Evolutionary conservation across 2,329 filamentous ascomycete genomes (phyloP).

Genomic region (Microdochium nivale): DNA sequence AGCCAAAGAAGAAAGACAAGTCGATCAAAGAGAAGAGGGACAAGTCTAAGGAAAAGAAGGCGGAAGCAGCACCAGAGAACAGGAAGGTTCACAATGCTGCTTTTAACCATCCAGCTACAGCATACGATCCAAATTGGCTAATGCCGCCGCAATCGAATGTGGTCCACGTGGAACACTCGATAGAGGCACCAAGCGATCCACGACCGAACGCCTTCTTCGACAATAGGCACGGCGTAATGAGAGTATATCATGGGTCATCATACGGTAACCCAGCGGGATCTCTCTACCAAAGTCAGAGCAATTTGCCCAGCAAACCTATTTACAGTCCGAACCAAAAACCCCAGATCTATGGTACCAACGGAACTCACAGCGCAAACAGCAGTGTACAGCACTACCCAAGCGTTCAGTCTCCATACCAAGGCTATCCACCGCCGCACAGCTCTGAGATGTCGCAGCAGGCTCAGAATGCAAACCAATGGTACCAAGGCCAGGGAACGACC

Average conservation of each 20-base stretch:
- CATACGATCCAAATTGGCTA: conserved; percentile 33
- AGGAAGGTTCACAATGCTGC: conserved; percentile 2
- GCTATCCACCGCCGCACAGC: not conserved
- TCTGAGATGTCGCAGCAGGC: not conserved
- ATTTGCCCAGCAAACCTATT: no score
- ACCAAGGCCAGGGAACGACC: conserved; percentile 10
- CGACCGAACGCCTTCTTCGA: conserved; percentile 53
- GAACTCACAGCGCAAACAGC: conserved; percentile 19
- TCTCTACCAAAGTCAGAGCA: conserved; percentile 32
- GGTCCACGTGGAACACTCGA: conserved; percentile 45
- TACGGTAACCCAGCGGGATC: conserved; percentile 42
- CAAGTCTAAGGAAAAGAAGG: conserved; percentile 1
- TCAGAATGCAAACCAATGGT: conserved; percentile 8
- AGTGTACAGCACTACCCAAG: not conserved
- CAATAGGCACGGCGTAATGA: conserved; percentile 38
- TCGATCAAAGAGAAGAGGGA: not conserved
- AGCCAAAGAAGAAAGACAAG: not conserved
- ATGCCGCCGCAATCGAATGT: conserved; percentile 38
- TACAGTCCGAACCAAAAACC: not conserved
- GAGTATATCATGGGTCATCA: conserved; percentile 47
- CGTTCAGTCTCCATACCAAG: not conserved
- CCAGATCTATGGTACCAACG: not conserved
- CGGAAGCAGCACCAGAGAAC: conserved; percentile 4
- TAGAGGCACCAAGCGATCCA: conserved; percentile 43
- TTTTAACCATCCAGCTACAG: conserved; percentile 13